These are phyloP conservation scores for Fagus crenata DNA, from an alignment of 306 rosid species.

Conservation along the genomic window DNA sequence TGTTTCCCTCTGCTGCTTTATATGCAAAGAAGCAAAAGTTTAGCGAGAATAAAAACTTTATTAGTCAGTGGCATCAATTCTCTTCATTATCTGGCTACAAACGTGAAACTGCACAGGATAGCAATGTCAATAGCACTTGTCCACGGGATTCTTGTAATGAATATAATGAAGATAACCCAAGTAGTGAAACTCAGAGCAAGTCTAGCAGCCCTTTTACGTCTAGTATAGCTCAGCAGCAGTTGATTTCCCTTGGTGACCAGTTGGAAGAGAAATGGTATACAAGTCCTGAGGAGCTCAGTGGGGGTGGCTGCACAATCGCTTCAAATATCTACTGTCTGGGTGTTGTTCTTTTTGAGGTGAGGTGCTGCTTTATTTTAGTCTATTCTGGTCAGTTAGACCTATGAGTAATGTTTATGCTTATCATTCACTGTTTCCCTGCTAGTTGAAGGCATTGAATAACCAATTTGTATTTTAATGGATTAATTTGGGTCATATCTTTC, in stretches of 20 bases:
- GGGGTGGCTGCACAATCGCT: slow-evolving; percentile 57
- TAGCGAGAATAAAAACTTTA: slow-evolving; percentile 37
- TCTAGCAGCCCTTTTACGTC: slow-evolving; percentile 42
- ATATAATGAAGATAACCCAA: slow-evolving; percentile 37
- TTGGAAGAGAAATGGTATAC: slow-evolving; percentile 78
- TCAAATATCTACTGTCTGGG: slow-evolving; percentile 88
- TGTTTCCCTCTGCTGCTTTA: slow-evolving; percentile 39
- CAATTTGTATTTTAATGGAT: slow-evolving; percentile 31
- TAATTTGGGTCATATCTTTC: slow-evolving; percentile 40
- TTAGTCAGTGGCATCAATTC: slow-evolving; percentile 46
- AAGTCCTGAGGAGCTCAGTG: slow-evolving; percentile 71
- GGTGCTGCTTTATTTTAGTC: slow-evolving; percentile 27
- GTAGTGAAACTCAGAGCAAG: slow-evolving; percentile 44
- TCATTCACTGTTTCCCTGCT: not conserved
- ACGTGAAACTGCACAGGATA: slow-evolving; percentile 39
- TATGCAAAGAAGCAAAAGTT: slow-evolving; percentile 61
- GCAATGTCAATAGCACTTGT: slow-evolving; percentile 39
- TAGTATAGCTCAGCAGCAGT: slow-evolving; percentile 41
- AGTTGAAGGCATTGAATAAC: slow-evolving; percentile 19
- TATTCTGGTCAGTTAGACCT: slow-evolving; percentile 14
- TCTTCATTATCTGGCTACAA: slow-evolving; percentile 35
- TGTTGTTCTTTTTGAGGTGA: slow-evolving; percentile 89
- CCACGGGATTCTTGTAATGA: slow-evolving; percentile 37
- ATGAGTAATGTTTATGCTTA: slow-evolving; percentile 24
- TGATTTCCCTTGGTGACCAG: slow-evolving; percentile 39